phyloP scores from a whole-genome alignment of 2,329 filamentous ascomycete genomes.

The Fusarium succisae region DNA sequence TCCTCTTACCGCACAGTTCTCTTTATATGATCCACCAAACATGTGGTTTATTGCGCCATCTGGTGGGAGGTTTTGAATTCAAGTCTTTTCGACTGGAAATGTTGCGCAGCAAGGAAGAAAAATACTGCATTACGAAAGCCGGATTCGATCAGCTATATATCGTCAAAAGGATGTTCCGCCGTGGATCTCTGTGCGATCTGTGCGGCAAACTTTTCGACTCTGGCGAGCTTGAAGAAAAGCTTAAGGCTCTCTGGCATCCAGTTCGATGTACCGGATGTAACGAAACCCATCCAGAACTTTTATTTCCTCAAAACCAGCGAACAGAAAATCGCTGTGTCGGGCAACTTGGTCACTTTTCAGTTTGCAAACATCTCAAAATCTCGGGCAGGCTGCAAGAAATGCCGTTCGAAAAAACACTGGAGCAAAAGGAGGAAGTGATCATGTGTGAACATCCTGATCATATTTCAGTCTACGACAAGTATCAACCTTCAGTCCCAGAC shows the following conservation, averaged over 20 bases:
- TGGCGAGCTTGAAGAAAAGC: neutral
- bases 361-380: neutral
- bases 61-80: neutral
- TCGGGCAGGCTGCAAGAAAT: neutral
- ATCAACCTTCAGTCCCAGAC: neutral
- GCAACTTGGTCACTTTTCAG: neutral
- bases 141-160: neutral
- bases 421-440: fast-evolving
- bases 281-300: neutral
- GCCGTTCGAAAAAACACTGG: fast-evolving
- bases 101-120: neutral
- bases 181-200: neutral
- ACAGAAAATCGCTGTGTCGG: neutral
- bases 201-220: neutral
- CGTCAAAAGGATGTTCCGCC: neutral
- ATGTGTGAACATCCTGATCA: neutral
- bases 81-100: neutral
- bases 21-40: constrained; percentile 13
- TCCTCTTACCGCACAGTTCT: neutral
- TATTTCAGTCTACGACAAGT: neutral
- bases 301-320: neutral
- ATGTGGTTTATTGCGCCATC: neutral
- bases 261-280: neutral
- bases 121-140: neutral
- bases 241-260: neutral